Percentiles rank a stretch among this genome's conserved stretches.
These are phyloP conservation scores for Phytophthora europaea DNA, from an alignment of 352 stramenopile genomes.

Conservation along the genomic window DNA sequence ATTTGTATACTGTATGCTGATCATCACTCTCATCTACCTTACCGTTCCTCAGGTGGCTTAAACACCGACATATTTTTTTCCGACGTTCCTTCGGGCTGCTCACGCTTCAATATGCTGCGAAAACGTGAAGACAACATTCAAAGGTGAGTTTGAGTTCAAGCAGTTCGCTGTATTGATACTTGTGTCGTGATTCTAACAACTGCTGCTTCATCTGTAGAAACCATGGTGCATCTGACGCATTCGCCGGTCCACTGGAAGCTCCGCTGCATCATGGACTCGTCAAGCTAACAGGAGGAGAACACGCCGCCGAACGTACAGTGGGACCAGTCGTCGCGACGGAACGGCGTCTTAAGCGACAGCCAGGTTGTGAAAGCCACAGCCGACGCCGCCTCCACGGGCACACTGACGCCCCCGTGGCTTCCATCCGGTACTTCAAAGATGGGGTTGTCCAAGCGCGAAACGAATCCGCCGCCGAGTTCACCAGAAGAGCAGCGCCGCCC, in stretches of 20 bases:
- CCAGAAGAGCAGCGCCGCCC: no score
- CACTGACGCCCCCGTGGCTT: no score
- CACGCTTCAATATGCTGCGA: constrained; percentile 1
- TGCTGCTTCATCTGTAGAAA: neutral
- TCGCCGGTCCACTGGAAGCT: neutral
- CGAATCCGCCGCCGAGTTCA: no score
- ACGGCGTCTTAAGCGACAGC: neutral
- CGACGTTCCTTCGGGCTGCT: neutral
- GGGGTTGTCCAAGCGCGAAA: no score
- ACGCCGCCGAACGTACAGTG: neutral
- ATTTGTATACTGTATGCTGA: constrained; percentile 16
- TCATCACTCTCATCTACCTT: constrained; percentile 2
- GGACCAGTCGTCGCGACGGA: neutral
- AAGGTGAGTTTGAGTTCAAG: no score
- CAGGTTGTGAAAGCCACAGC: neutral
- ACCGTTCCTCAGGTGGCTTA: neutral
- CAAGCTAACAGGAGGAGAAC: neutral
- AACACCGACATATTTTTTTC: constrained; percentile 10
- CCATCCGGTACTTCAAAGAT: no score
- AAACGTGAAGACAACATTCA: neutral
- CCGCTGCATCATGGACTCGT: neutral
- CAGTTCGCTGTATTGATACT: no score
- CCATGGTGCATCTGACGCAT: constrained; percentile 3
- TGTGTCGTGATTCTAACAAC: neutral
- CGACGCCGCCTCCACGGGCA: neutral